Base-by-base conservation (phyloP, 202 grass and related monocot species). In the Digitaria exilis region DNA sequence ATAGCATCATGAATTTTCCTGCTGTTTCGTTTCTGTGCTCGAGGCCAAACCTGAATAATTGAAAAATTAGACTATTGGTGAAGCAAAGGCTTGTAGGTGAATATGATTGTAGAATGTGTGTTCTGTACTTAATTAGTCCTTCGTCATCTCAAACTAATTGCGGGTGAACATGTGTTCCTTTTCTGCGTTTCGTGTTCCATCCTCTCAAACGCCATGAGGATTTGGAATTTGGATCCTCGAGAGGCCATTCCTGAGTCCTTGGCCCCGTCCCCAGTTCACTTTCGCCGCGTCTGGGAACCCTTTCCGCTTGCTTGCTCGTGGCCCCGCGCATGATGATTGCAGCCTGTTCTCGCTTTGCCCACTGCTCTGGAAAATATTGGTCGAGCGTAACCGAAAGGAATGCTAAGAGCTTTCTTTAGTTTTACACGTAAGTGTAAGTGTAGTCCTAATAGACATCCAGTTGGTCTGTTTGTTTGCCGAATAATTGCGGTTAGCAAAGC, bases 401-500 rank as follows among this genome's bases (percentile, higher is more conserved):
- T 41, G 49, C 42, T 9, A 12, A 17, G 1, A 7, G 0, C 8
- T 82, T 61, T 69, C 16, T 49, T 61, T 61, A 61, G 7, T 30
- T 61, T 80, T 52, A 10, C 46, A 18, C 29, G 1, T n/a, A 60
- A 89, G n/a, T n/a, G n/a, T n/a, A n/a, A n/a, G 82, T 85, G 71
- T 70, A 63, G 55, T 85, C 87, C 87, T 81, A 76, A 81, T 89
- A 77, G 68, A 56, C 87, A 71, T 70, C 77, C 70, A 84, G 37
- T 39, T 39, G 37, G 37, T 39, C 9, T 39, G 82, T 45, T 57
- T 24, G 25, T 15, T 60, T 15, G 42, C 60, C 14, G 8, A 51
- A 69, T 79, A 73, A 62, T 39, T 4, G 69, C 4, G 28, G 16
- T n/a, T 12, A 21, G 26, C 69, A 11, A 32, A 51, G 69, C 45